Evolutionary conservation across 2,329 filamentous ascomycete genomes (phyloP).

Genomic region (Endocalyx cinctus): DNA sequence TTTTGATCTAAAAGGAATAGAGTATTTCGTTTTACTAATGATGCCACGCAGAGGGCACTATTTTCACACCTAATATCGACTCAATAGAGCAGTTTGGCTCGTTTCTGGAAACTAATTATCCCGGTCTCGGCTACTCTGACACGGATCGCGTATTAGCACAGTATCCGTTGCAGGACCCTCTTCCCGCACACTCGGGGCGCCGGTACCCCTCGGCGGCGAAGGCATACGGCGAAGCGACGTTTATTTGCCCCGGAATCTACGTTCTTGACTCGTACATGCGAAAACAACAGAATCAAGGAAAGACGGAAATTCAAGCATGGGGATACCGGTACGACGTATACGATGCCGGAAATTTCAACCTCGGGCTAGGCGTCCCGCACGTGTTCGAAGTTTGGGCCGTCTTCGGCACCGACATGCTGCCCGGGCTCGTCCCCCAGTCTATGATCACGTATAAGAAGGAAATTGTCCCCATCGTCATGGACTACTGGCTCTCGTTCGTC

Average conservation of each 20-base stretch:
- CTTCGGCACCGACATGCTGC: conserved; percentile 40
- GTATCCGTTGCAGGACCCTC: conserved; percentile 33
- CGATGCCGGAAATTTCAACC: conserved; percentile 29
- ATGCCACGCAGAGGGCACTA: conserved; percentile 37
- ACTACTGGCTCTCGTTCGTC: conserved; percentile 48
- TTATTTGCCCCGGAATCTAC: conserved; percentile 22
- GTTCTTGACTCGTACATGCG: conserved; percentile 31
- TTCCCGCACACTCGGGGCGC: conserved; percentile 37
- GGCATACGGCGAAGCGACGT: conserved; percentile 41
- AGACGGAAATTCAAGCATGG: too few species aligned
- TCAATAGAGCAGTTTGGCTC: conserved; percentile 28
- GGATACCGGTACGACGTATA: conserved; percentile 47
- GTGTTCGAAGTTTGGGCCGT: conserved; percentile 43
- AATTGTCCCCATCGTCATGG: conserved; percentile 43
- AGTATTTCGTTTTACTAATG: too few species aligned
- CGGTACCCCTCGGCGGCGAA: conserved; percentile 33
- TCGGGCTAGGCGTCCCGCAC: conserved; percentile 44
- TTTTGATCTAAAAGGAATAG: too few species aligned
- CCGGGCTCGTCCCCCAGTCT: conserved; percentile 25
- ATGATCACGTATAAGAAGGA: conserved; percentile 41
- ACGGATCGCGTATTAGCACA: conserved; percentile 28
- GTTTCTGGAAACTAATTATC: conserved; percentile 46
- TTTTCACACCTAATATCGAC: conserved; percentile 37
- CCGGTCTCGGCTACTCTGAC: conserved; percentile 32
- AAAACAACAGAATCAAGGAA: conserved; percentile 3